Evolutionary conservation across 139 green algal genomes (phyloP), one percentile per base, ranked within the genome.

Genomic region (Astrephomene gubernaculifera): DNA sequence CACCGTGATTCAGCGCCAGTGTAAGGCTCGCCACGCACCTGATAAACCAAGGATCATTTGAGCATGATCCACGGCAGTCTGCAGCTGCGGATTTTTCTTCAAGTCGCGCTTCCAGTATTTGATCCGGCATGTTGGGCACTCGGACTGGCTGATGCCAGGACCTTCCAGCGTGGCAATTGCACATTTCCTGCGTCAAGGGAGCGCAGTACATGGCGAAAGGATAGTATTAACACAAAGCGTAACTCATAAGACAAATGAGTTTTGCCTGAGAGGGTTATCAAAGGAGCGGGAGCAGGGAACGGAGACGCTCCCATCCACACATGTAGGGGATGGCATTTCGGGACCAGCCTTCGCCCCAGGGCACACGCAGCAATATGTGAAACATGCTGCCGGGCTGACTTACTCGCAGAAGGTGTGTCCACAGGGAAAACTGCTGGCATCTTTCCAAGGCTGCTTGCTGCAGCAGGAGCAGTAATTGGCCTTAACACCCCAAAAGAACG

Each of bases 91-190:
- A 82, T 95, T 95, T 31, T 4, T 79, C 0, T 35, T 14, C 2
- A 96, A 83, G 41, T 95, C 88, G 4, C 91, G 90, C 69, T 96
- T 96, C 93, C 93, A 96, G 49, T 65, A 87, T 21, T 93, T 93
- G 67, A 87, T 67, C 4, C 54, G 35, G 87, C 93, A 96, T 19
- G 33, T 67, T 0, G 92, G 92, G 87, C 93, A 96, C 70, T 92
- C 69, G 2, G 92, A 94, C 67, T 89, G 89, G 43, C 54, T 89
- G 67, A 96, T 94, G 60, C 93, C 93, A 14, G 87, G 86, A 5
- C 93, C 93, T 53, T 96, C 93, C 14, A 96, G 65, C 2, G 86
- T 92, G 1, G 54, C 71, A 1, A 92, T 86, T 2, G 95, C 91
- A 83, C 93, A 96, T 1, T 85, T 83, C 8, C 91, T 93, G 74